These are phyloP conservation scores for Leccinellum luteum DNA, from an alignment of 768 basidiomycete species.

Conservation along the genomic window DNA sequence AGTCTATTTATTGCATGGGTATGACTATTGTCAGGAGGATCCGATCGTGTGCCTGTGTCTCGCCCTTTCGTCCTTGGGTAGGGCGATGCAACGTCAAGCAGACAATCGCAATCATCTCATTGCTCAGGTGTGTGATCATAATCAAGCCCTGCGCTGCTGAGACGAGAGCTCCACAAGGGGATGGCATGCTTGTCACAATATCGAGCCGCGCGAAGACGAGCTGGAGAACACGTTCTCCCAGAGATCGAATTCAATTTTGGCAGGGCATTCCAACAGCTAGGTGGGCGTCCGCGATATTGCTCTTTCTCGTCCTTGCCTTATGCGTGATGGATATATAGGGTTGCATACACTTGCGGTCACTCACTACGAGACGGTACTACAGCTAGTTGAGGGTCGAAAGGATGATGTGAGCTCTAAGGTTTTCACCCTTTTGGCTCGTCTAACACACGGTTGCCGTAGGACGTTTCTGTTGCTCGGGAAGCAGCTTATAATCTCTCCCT, in stretches of 20 bases:
- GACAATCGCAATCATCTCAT: constrained; percentile 91
- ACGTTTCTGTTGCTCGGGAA: constrained; percentile 59
- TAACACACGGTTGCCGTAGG: constrained; percentile 28
- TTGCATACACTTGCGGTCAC: constrained; percentile 76
- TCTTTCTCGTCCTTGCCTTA: background rate
- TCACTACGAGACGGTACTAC: constrained; percentile 80
- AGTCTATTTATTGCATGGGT: constrained; percentile 91
- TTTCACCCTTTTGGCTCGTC: background rate
- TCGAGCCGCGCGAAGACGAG: constrained; percentile 54
- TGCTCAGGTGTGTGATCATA: constrained; percentile 48
- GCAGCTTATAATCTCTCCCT: constrained; percentile 87
- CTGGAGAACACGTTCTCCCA: constrained; percentile 40
- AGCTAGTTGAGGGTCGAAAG: constrained; percentile 48
- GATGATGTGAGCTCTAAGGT: constrained; percentile 28
- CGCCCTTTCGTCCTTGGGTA: constrained; percentile 80
- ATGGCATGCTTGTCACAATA: constrained; percentile 86
- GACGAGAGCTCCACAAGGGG: constrained; percentile 44
- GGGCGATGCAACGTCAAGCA: constrained; percentile 89
- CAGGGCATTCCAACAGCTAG: constrained; percentile 89
- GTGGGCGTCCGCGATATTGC: constrained; percentile 39
- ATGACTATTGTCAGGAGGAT: constrained; percentile 80
- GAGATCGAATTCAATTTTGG: constrained; percentile 96
- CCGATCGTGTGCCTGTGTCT: constrained; percentile 83
- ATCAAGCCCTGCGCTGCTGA: background rate
- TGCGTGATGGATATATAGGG: constrained; percentile 42